phyloP scores from a whole-genome alignment of 208 protist species.

The Trichomonas vaginalis region DNA sequence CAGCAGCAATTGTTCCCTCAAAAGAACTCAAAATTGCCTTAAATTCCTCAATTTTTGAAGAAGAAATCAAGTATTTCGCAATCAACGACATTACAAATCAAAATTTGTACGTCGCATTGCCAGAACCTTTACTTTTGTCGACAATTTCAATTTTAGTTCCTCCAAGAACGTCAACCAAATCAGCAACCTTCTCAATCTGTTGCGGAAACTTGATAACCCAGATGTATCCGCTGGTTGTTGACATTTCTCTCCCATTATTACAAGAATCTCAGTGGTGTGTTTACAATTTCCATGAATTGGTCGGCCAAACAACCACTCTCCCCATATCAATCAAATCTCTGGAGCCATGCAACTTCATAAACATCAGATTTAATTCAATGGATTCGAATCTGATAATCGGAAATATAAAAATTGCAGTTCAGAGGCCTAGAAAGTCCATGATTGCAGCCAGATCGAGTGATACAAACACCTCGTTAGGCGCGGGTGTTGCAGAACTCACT shows the following conservation, averaged over 20 bases:
- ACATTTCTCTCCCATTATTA: background rate
- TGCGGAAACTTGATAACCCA: background rate
- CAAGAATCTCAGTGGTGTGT: background rate
- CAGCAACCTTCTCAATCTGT: background rate
- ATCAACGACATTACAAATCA: background rate
- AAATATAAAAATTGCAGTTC: background rate
- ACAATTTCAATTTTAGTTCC: background rate
- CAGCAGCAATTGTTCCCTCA: background rate
- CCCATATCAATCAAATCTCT: background rate
- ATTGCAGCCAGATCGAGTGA: background rate
- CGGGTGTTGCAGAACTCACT: background rate
- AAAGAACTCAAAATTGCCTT: background rate
- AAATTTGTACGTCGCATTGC: background rate
- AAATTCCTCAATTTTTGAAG: background rate
- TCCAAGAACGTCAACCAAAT: background rate
- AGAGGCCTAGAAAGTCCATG: background rate
- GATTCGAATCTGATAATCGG: background rate
- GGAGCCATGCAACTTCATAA: background rate
- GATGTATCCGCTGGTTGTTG: background rate
- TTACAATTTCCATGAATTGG: background rate
- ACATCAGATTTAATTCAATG: background rate
- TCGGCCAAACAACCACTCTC: background rate
- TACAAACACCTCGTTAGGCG: background rate
- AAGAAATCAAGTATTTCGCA: background rate
- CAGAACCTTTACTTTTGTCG: background rate